Evolutionary conservation across 352 stramenopile species (phyloP).

Genomic region (Phytophthora macrochlamydospora): DNA sequence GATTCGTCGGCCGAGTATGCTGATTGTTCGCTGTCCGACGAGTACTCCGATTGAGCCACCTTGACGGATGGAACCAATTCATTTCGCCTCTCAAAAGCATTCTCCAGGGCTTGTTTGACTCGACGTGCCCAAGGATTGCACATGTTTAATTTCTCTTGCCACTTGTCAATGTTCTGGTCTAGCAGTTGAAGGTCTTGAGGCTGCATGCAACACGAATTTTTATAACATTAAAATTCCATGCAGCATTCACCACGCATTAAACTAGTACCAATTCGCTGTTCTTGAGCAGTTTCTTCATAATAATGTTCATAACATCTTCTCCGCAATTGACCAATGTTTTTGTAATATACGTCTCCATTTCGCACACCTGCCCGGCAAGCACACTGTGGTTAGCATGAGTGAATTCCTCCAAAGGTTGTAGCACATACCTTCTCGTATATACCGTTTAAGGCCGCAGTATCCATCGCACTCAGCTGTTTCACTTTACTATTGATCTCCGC

Average conservation of each 20-base stretch:
- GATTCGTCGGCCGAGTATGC: constrained; percentile 15
- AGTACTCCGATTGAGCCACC: constrained; percentile 14
- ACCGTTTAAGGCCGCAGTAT: constrained; percentile 27
- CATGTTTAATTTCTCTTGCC: constrained; percentile 51
- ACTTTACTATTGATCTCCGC: constrained; percentile 23
- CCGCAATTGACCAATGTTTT: constrained; percentile 59
- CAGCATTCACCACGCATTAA: too few relatives aligned
- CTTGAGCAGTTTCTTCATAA: constrained; percentile 49
- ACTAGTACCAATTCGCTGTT: constrained; percentile 41
- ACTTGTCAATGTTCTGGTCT: constrained; percentile 49
- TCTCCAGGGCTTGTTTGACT: constrained; percentile 33
- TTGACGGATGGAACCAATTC: constrained; percentile 21
- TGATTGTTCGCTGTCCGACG: constrained; percentile 27
- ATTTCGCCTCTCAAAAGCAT: constrained; percentile 31
- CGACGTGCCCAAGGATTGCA: constrained; percentile 63
- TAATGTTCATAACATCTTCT: constrained; percentile 76
- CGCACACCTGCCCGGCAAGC: constrained; percentile 27
- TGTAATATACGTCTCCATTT: constrained; percentile 51
- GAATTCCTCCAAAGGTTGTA: neutral
- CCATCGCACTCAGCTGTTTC: constrained; percentile 23
- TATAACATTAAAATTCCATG: too few relatives aligned
- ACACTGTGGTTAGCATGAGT: constrained; percentile 1
- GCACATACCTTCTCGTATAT: constrained; percentile 35
- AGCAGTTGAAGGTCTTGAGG: constrained; percentile 28
- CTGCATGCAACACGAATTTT: constrained; percentile 7